Evolutionary conservation across 306 rosid species (phyloP), one percentile per base, ranked within the genome.

Genomic region (Canavalia gladiata): DNA sequence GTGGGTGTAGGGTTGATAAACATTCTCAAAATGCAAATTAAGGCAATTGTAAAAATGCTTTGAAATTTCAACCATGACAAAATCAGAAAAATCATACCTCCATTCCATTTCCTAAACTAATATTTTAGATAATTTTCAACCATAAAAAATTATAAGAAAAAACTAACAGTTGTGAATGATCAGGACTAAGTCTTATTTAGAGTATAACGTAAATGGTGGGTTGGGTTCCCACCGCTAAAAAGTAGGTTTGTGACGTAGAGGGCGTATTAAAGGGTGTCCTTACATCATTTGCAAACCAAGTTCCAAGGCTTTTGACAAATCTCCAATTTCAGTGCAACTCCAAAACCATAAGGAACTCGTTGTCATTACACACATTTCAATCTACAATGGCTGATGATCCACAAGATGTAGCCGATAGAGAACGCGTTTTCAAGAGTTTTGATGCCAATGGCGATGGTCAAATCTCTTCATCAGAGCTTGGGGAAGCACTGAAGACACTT

Each of bases 401-500:
- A 37, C 79, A 82, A 78, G 95, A 87, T 33, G 57, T 81, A 51
- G 92, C 75, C 0, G 92, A 90, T 0, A 83, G 83, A 0, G 91
- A 94, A 74, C 88, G 90, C 37, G 86, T 94, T 73, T 94, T 94
- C 91, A 87, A 90, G 86, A 68, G 47, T 5, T 90, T 92, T 2
- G 95, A 94, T 6, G 77, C 92, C 13, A 88, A 94, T 2, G 91
- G 91, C 0, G 95, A 94, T 0, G 97, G 97, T 1, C 77, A 86
- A 83, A 92, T 92, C 83, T 94, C 98, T 2, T 60, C 97, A 0
- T 0, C 86, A 0, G 98, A 92, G 87, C 90, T 94, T 1, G 98
- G 94, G 2, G 93, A 92, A 43, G 86, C 97, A 3, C 84, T 90
- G 78, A 87, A 87, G 54, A 8, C 88, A 3, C 88, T 94, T 0